phyloP scores from a whole-genome alignment of 352 stramenopile genomes.

The Phytopythium oedochilum region DNA sequence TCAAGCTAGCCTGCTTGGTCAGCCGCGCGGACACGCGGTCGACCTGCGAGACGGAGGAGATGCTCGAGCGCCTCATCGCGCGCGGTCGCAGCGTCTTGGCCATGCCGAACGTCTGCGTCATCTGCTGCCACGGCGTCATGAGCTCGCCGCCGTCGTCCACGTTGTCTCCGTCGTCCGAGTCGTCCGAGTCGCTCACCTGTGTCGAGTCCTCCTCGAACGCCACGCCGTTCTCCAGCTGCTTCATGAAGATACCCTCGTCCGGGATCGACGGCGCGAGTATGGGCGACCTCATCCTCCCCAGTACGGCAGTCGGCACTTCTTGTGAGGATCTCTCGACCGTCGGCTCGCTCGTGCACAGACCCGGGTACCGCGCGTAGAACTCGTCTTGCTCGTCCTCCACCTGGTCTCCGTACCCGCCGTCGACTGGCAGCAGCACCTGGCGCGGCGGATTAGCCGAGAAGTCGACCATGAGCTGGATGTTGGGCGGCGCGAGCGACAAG shows the following conservation, averaged over 20 bases:
- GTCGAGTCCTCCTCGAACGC: slow-evolving; percentile 77
- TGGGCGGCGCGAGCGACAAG: not conserved
- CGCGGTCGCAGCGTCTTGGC: slow-evolving; percentile 28
- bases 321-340: not conserved
- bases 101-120: slow-evolving; percentile 82
- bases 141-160: slow-evolving; percentile 70
- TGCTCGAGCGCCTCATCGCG: slow-evolving; percentile 44
- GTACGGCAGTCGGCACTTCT: no score
- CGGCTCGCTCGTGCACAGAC: not conserved
- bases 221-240: slow-evolving; percentile 70
- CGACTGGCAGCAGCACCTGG: slow-evolving; percentile 21
- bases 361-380: not conserved
- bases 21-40: slow-evolving; percentile 42
- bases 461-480: slow-evolving; percentile 40
- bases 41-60: slow-evolving; percentile 60
- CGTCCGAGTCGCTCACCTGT: slow-evolving; percentile 78
- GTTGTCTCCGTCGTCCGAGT: slow-evolving; percentile 73
- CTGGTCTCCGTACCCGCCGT: not conserved
- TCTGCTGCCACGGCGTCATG: slow-evolving; percentile 83
- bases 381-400: slow-evolving; percentile 1
- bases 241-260: slow-evolving; percentile 44
- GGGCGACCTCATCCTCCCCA: no score
- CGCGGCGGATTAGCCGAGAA: slow-evolving; percentile 35
- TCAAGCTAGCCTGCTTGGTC: slow-evolving; percentile 37
- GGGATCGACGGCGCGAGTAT: slow-evolving; percentile 28